Evolutionary conservation across 306 rosid species (phyloP).

Genomic region (Pterocarpus santalinus): DNA sequence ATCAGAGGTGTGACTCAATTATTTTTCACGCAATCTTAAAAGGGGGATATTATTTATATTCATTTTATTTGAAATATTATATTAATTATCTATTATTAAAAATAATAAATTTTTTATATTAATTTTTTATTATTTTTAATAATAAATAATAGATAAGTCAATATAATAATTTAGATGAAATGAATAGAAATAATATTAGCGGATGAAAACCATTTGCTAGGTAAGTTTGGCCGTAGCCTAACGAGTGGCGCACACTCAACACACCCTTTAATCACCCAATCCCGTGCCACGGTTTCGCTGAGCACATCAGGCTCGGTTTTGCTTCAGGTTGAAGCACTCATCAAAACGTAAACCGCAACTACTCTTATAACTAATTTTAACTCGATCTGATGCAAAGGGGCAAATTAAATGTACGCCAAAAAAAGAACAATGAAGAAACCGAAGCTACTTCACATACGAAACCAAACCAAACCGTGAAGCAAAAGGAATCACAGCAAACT

Average conservation of each 20-base stretch:
- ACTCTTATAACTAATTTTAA: not conserved
- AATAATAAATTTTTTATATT: no score
- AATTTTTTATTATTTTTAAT: no score
- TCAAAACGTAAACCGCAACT: not conserved
- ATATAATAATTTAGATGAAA: no score
- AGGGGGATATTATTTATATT: no score
- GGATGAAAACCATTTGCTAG: not conserved
- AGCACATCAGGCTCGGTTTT: not conserved
- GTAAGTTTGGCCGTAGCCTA: not conserved
- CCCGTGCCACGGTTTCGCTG: slow-evolving; percentile 16
- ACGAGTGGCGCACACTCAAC: slow-evolving; percentile 18
- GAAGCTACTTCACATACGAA: not conserved
- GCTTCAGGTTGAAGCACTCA: slow-evolving; percentile 42
- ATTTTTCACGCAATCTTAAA: not conserved
- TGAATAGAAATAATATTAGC: no score
- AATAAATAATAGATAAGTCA: no score
- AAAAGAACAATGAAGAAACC: not conserved
- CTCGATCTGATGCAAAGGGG: not conserved
- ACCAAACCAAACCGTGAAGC: slow-evolving; percentile 16
- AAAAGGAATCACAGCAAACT: slow-evolving; percentile 32
- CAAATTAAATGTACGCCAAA: not conserved
- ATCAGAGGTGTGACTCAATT: not conserved
- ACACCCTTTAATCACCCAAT: slow-evolving; percentile 12
- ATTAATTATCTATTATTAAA: no score
- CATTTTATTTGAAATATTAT: no score